Evolutionary conservation across 208 protist species (phyloP).

Genomic region (Trypanosoma cruzi): DNA sequence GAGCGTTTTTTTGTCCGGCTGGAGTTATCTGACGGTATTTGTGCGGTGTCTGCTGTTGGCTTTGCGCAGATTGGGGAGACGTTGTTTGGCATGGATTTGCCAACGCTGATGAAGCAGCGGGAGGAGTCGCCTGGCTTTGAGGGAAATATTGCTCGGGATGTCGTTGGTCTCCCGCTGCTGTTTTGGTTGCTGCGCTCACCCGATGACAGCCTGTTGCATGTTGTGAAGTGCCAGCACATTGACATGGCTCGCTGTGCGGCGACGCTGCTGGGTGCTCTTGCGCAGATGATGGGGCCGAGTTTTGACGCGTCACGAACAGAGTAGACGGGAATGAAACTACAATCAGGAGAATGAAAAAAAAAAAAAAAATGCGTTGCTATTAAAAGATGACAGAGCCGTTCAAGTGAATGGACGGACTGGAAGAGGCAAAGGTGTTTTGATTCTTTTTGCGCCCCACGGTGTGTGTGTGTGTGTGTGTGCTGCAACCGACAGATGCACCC

Average conservation of each 20-base stretch:
- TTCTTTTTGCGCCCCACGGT: background rate
- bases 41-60: slow-evolving; percentile 21
- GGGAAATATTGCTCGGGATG: background rate
- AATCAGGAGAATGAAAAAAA: background rate
- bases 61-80: slow-evolving; percentile 34
- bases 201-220: slow-evolving; percentile 26
- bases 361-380: background rate
- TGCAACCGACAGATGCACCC: too few relatives aligned
- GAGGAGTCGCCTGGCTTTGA: slow-evolving; percentile 13
- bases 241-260: slow-evolving; percentile 35
- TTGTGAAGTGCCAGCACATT: slow-evolving; percentile 42
- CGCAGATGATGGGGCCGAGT: slow-evolving; percentile 21
- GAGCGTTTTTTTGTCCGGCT: slow-evolving; percentile 30
- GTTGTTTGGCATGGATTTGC: slow-evolving; percentile 34
- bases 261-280: slow-evolving; percentile 40
- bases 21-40: slow-evolving; percentile 49
- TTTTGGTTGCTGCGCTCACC: slow-evolving; percentile 39
- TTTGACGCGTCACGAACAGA: background rate
- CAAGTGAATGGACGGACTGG: background rate
- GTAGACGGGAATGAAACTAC: background rate
- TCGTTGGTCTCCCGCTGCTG: slow-evolving; percentile 53
- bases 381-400: background rate
- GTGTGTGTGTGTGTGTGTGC: background rate
- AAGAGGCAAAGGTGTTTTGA: background rate
- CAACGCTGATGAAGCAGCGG: slow-evolving; percentile 14